Conservation (phyloP, 371 early-diverging fungal genomes). For the Phascolomyces articulosus region DNA sequence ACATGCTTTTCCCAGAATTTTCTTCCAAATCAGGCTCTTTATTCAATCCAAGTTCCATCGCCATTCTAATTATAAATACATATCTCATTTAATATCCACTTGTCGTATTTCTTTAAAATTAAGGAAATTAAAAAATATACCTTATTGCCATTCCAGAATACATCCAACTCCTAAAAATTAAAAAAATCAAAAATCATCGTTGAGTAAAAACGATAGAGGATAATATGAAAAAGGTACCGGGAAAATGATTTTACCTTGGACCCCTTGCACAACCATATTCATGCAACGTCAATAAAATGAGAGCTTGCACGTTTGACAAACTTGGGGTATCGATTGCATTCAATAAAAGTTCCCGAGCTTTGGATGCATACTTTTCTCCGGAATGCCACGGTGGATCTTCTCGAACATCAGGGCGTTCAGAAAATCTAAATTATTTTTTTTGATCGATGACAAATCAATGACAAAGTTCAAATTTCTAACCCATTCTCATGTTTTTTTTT, state of each 20-base stretch:
- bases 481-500: too few relatives aligned
- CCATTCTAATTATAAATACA: too few relatives aligned
- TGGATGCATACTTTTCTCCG: conserved; percentile 50
- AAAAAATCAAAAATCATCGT: not conserved
- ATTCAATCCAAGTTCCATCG: conserved; percentile 54
- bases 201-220: too few relatives aligned
- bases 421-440: conserved; percentile 28
- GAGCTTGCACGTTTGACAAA: conserved; percentile 53
- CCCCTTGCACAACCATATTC: conserved; percentile 66
- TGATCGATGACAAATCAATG: not conserved
- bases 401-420: conserved; percentile 36
- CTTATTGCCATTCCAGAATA: conserved; percentile 62
- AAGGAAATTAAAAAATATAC: conserved; percentile 8
- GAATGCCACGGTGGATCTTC: conserved; percentile 52
- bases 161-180: conserved; percentile 56
- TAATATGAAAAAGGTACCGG: too few relatives aligned
- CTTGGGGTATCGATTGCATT: conserved; percentile 51
- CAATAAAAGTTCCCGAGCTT: conserved; percentile 32
- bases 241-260: conserved; percentile 34
- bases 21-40: conserved; percentile 43
- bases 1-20: conserved; percentile 4
- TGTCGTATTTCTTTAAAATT: too few relatives aligned
- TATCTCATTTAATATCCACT: not conserved
- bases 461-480: too few relatives aligned
- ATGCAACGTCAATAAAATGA: conserved; percentile 58